Conservation (phyloP, 805 yeast genomes). For the Hermanozyma aechmeae region DNA sequence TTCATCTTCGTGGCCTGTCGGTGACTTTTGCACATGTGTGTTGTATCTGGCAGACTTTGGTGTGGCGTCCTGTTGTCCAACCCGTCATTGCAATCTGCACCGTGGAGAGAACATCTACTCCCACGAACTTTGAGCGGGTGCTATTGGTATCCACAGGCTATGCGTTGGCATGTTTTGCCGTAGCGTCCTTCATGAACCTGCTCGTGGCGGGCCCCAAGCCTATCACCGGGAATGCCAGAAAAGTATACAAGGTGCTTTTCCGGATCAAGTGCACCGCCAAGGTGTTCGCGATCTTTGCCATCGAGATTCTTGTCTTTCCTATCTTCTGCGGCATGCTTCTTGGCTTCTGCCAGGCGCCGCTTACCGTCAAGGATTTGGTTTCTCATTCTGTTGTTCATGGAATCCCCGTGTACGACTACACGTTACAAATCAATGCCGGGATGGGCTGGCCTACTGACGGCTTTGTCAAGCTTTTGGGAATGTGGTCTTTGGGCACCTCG, state of each 20-base stretch:
- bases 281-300: constrained; percentile 62
- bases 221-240: constrained; percentile 40
- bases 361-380: constrained; percentile 17
- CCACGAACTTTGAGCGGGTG: no score
- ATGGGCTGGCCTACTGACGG: no score
- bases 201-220: constrained; percentile 31
- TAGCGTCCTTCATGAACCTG: constrained; percentile 20
- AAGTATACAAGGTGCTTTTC: constrained; percentile 41
- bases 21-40: no score
- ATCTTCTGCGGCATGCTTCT: constrained; percentile 74
- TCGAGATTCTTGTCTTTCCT: constrained; percentile 83
- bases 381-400: no score
- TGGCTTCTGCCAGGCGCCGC: constrained; percentile 59
- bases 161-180: constrained; percentile 12
- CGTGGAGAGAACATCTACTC: no score
- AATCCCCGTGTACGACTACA: no score
- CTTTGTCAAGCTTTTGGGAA: no score
- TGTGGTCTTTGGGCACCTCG: constrained; percentile 73
- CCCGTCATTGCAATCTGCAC: no score
- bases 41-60: no score
- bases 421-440: no score
- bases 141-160: constrained; percentile 28
- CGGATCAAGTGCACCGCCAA: constrained; percentile 57
- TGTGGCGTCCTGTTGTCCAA: no score
- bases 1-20: no score